A percentile compares a stretch with the other conserved stretches of the same genome.
Evolutionary conservation across 805 yeast species (phyloP).

Genomic region (Maudiozyma pseudohumilis): DNA sequence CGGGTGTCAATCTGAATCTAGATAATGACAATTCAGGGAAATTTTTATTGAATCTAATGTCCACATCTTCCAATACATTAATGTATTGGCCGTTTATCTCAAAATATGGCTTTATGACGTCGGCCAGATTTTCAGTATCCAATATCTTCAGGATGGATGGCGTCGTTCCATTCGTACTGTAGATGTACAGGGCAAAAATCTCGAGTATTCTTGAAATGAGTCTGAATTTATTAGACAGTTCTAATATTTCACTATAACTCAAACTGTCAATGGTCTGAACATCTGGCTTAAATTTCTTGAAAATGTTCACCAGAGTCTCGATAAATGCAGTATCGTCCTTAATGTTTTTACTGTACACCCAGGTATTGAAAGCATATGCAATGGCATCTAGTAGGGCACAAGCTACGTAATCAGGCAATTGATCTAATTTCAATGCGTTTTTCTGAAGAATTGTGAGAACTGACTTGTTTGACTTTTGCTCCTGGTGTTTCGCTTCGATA

Average conservation of each 20-base stretch:
- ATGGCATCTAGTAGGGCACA: slow-evolving; percentile 63
- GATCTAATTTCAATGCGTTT: slow-evolving; percentile 41
- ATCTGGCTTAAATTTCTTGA: slow-evolving; percentile 24
- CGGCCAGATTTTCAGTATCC: slow-evolving; percentile 29
- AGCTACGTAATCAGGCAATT: slow-evolving; percentile 53
- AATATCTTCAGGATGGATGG: slow-evolving; percentile 38
- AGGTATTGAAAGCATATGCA: slow-evolving; percentile 63
- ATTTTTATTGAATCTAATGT: slow-evolving; percentile 35
- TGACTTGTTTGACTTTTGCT: slow-evolving; percentile 26
- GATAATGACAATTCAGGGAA: slow-evolving; percentile 40
- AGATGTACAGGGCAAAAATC: slow-evolving; percentile 61
- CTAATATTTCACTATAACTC: slow-evolving; percentile 20
- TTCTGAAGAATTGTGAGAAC: slow-evolving; percentile 46
- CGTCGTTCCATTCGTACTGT: slow-evolving; percentile 38
- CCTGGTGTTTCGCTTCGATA: slow-evolving; percentile 7
- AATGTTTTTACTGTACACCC: slow-evolving; percentile 56
- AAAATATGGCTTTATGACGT: slow-evolving; percentile 30
- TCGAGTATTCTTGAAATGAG: slow-evolving; percentile 62
- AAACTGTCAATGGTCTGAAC: neutral
- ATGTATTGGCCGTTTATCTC: slow-evolving; percentile 39
- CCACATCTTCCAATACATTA: slow-evolving; percentile 37
- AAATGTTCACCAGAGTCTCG: slow-evolving; percentile 30
- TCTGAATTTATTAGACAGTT: slow-evolving; percentile 44
- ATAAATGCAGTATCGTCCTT: slow-evolving; percentile 36
- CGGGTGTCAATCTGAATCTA: slow-evolving; percentile 43